Percentiles rank a stretch among this genome's conserved stretches.
These are phyloP conservation scores for Geotrichum candidum DNA, from an alignment of 1,139 yeast species.

Conservation along the genomic window DNA sequence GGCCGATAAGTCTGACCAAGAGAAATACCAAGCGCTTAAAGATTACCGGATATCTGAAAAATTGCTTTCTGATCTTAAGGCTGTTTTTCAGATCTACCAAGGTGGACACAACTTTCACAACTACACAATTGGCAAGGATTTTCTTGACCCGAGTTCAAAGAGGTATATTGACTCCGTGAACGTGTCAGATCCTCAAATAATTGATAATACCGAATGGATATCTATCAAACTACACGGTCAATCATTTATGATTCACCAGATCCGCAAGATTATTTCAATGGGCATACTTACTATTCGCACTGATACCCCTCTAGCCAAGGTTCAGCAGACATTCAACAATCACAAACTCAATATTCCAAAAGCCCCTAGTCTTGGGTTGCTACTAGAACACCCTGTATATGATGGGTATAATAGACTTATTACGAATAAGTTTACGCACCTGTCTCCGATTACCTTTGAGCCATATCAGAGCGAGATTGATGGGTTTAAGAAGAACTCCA, in stretches of 20 bases:
- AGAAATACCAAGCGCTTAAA: constrained; percentile 58
- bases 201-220: constrained; percentile 93
- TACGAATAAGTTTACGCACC: constrained; percentile 64
- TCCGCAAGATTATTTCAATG: constrained; percentile 96
- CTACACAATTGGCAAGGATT: constrained; percentile 80
- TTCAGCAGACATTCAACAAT: constrained; percentile 68
- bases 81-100: constrained; percentile 63
- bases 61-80: constrained; percentile 56
- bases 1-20: constrained; percentile 37
- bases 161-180: constrained; percentile 73
- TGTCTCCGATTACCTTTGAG: constrained; percentile 55
- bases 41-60: constrained; percentile 57
- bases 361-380: constrained; percentile 91
- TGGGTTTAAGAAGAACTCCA: constrained; percentile 75
- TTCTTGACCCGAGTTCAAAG: constrained; percentile 74
- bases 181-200: constrained; percentile 86
- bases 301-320: constrained; percentile 71
- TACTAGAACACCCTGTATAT: constrained; percentile 87
- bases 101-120: constrained; percentile 96
- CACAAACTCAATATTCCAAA: constrained; percentile 83
- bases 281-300: constrained; percentile 79
- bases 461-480: constrained; percentile 65
- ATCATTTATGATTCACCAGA: constrained; percentile 96
- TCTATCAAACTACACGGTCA: constrained; percentile 96
- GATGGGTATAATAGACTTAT: constrained; percentile 73